These are phyloP conservation scores for Nakazawaea molendinolei DNA, from an alignment of 805 yeast species.

Conservation along the genomic window DNA sequence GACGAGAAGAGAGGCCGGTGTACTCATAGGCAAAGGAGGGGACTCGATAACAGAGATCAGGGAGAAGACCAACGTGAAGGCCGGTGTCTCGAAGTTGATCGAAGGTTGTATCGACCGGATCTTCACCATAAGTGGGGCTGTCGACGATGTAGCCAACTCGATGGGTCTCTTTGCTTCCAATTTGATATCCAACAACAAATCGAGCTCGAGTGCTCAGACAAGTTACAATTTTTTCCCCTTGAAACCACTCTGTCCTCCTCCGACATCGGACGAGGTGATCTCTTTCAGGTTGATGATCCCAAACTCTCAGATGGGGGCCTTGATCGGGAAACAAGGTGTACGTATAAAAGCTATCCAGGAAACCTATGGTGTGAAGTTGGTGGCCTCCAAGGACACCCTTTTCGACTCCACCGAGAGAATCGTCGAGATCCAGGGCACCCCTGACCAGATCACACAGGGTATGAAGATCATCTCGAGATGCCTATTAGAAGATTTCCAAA, in stretches of 20 bases:
- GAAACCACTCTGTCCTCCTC: conserved; percentile 49
- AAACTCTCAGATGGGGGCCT: conserved; percentile 80
- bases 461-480: conserved; percentile 59
- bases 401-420: conserved; percentile 80
- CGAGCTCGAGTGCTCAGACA: conserved; percentile 28
- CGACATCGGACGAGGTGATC: conserved; percentile 40
- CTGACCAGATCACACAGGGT: conserved; percentile 52
- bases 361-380: conserved; percentile 64
- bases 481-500: conserved; percentile 66
- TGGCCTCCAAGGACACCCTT: conserved; percentile 78
- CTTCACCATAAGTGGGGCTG: conserved; percentile 67
- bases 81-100: conserved; percentile 77
- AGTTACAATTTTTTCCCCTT: conserved; percentile 51
- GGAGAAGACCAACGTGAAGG: conserved; percentile 70
- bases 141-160: conserved; percentile 64
- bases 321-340: conserved; percentile 78
- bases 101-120: conserved; percentile 81
- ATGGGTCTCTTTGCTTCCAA: conserved; percentile 64
- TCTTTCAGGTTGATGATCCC: conserved; percentile 69
- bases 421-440: conserved; percentile 80
- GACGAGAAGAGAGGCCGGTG: conserved; percentile 83
- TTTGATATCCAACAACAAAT: conserved; percentile 24
- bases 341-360: conserved; percentile 77
- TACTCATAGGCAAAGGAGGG: conserved; percentile 83
- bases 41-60: conserved; percentile 69